Percentiles rank a stretch among this genome's conserved stretches.
These are phyloP conservation scores for Apocynum venetum DNA, from an alignment of 257 asterid genomes.

Conservation along the genomic window DNA sequence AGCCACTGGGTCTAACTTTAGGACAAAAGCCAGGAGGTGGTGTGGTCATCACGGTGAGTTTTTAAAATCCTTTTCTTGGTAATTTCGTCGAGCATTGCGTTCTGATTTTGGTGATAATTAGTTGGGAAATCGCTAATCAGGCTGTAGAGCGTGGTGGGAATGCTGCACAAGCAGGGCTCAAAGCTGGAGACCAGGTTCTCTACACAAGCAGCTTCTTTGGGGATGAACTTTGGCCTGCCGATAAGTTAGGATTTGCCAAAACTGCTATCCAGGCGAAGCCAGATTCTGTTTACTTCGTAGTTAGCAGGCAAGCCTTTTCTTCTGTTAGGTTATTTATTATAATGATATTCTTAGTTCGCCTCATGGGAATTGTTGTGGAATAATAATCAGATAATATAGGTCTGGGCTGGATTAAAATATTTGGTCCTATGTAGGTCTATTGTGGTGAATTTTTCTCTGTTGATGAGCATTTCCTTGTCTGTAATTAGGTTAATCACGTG, in stretches of 20 bases:
- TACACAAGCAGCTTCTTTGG: slow-evolving; percentile 99
- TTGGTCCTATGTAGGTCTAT: too few species aligned
- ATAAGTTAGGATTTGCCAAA: slow-evolving; percentile 90
- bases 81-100: background rate
- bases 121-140: slow-evolving; percentile 24
- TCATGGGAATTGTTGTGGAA: background rate
- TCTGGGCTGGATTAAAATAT: background rate
- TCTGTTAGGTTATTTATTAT: background rate
- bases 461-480: background rate
- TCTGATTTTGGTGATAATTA: slow-evolving; percentile 1
- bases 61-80: background rate
- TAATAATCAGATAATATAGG: background rate
- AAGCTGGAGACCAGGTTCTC: slow-evolving; percentile 81
- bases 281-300: slow-evolving; percentile 83
- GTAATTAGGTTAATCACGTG: background rate
- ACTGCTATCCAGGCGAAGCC: slow-evolving; percentile 95
- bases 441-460: too few species aligned
- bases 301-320: slow-evolving; percentile 58
- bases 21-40: slow-evolving; percentile 95
- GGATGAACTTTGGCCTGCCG: slow-evolving; percentile 97
- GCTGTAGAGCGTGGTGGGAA: slow-evolving; percentile 86
- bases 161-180: slow-evolving; percentile 96
- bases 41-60: slow-evolving; percentile 75
- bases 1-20: slow-evolving; percentile 90
- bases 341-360: background rate